Percentiles rank a stretch among this genome's conserved stretches.
Conservation (phyloP, 495 filamentous ascomycete genomes). For the Lepidopterella palustris region DNA sequence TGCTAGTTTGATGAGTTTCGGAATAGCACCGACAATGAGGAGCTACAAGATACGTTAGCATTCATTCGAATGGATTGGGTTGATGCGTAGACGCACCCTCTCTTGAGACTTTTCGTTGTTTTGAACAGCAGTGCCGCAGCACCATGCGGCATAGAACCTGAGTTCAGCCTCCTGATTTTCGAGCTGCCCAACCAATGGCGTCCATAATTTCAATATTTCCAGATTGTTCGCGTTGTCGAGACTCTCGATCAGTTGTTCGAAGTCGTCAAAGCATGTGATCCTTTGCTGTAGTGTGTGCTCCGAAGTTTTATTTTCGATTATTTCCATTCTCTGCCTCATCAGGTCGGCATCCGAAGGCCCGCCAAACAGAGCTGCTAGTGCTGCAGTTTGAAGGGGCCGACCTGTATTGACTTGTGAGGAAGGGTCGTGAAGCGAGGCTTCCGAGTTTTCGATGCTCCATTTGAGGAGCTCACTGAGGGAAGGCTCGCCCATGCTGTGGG, state of each 20-base stretch:
- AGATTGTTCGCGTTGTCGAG: conserved; percentile 96
- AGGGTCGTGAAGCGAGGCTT: conserved; percentile 34
- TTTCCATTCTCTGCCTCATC: conserved; percentile 76
- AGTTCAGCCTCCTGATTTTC: conserved; percentile 61
- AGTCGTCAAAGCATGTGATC: conserved; percentile 88
- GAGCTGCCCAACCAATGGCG: conserved; percentile 64
- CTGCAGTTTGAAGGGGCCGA: conserved; percentile 53
- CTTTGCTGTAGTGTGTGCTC: conserved; percentile 68
- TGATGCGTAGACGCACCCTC: conserved; percentile 41
- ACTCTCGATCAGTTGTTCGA: conserved; percentile 83
- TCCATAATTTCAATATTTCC: conserved; percentile 70
- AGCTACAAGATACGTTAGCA: conserved; percentile 39
- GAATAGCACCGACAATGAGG: conserved; percentile 62
- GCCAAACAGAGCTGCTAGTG: conserved; percentile 67
- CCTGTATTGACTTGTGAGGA: conserved; percentile 35
- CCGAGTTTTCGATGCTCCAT: conserved; percentile 86
- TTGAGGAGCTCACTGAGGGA: conserved; percentile 75
- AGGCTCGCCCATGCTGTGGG: conserved; percentile 44
- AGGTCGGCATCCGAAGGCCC: conserved; percentile 78
- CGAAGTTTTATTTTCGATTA: conserved; percentile 49
- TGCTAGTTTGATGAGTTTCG: conserved; percentile 59
- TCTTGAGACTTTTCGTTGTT: conserved; percentile 85
- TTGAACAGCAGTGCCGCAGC: conserved; percentile 87
- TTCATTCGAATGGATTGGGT: background rate
- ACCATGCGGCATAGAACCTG: conserved; percentile 81